phyloP scores from a whole-genome alignment of 495 filamentous ascomycete genomes.

The Neurospora sp. region DNA sequence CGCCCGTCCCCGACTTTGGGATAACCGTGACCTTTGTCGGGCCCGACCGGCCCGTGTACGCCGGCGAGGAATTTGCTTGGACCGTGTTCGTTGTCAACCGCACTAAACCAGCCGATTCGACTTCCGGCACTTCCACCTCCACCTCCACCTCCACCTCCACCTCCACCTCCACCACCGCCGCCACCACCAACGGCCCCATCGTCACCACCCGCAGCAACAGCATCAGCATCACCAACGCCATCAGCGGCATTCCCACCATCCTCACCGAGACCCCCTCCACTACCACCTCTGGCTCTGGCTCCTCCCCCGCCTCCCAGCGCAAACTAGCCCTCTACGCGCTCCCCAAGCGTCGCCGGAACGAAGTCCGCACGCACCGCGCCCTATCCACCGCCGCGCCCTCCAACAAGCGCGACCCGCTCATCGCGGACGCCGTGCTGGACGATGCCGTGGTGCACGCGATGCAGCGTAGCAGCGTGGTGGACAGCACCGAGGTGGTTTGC shows the following conservation, averaged over 20 bases:
- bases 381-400: conserved; percentile 31
- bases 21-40: conserved; percentile 65
- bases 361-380: conserved; percentile 49
- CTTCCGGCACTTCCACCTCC: background rate
- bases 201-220: background rate
- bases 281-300: background rate
- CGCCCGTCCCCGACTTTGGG: conserved; percentile 48
- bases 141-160: background rate
- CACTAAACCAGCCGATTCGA: conserved; percentile 20
- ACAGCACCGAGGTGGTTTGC: conserved; percentile 65
- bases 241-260: background rate
- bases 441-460: conserved; percentile 75
- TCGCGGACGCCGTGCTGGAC: conserved; percentile 74
- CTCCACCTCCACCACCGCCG: background rate
- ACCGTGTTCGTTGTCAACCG: conserved; percentile 83
- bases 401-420: conserved; percentile 15
- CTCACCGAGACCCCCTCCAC: background rate
- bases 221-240: background rate
- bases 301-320: conserved; percentile 22
- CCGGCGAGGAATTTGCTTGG: conserved; percentile 79
- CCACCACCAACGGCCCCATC: background rate
- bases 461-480: conserved; percentile 63
- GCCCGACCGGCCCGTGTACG: conserved; percentile 39
- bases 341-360: conserved; percentile 62
- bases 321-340: conserved; percentile 76